These are phyloP conservation scores for Solanum infundibuliforme DNA, from an alignment of 257 asterid genomes.

Conservation along the genomic window DNA sequence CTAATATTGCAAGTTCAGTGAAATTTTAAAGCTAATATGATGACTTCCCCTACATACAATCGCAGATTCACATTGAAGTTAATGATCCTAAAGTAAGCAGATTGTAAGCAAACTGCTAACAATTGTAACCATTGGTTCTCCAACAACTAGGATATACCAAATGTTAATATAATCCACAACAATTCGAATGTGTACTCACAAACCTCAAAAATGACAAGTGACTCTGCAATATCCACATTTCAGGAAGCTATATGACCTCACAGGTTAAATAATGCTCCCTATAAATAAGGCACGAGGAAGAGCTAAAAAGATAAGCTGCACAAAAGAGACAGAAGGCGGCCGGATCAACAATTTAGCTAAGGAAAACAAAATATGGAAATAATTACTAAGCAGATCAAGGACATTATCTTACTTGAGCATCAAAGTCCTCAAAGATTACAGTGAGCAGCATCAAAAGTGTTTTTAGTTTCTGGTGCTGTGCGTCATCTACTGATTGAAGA, in stretches of 20 bases:
- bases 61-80: not conserved
- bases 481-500: not conserved
- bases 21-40: not conserved
- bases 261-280: not conserved
- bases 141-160: not conserved
- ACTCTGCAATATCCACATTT: not conserved
- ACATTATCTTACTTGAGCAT: not conserved
- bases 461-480: not conserved
- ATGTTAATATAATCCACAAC: not conserved
- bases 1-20: not conserved
- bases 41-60: not conserved
- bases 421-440: not conserved
- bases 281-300: not conserved
- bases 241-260: not conserved
- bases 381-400: not conserved
- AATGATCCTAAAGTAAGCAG: not conserved
- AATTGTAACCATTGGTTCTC: not conserved
- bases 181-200: not conserved
- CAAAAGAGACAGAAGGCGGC: not conserved
- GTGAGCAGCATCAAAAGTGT: not conserved
- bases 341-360: not conserved
- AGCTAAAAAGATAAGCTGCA: not conserved
- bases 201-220: not conserved
- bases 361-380: not conserved
- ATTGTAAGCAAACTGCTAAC: not conserved